A percentile compares a stretch with the other conserved stretches of the same genome.
Evolutionary conservation across 2,329 filamentous ascomycete genomes (phyloP).

Genomic region (Zasmidium citrigriseum): DNA sequence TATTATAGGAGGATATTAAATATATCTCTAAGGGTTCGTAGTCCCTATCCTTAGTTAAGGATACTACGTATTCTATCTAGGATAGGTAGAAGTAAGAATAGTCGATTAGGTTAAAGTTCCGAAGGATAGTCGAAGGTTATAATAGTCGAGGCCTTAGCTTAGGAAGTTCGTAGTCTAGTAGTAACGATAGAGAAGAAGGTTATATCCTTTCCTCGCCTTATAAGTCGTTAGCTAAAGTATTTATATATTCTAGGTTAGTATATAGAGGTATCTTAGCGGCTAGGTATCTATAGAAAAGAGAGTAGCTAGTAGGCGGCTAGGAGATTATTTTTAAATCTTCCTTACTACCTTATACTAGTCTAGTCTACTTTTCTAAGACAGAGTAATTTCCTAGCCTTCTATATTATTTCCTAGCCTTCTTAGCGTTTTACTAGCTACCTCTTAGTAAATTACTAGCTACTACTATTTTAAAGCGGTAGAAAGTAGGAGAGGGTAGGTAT

Average conservation of each 20-base stretch:
- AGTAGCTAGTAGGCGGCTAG: not conserved
- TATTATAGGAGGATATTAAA: not conserved
- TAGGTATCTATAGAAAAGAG: not conserved
- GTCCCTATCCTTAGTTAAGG: not conserved
- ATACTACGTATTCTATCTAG: not conserved
- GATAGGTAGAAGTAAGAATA: not conserved
- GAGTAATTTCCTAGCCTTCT: not conserved
- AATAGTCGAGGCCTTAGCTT: not conserved
- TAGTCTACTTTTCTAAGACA: not conserved
- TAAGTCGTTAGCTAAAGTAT: not conserved
- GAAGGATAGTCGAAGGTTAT: not conserved
- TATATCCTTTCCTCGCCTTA: not conserved
- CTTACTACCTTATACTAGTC: not conserved
- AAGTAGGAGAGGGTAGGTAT: not conserved
- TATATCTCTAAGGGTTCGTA: too few relatives aligned
- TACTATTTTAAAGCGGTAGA: not conserved
- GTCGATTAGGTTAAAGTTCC: not conserved
- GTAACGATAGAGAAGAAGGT: not conserved
- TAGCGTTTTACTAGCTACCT: not conserved
- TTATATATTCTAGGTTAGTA: not conserved
- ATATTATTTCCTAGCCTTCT: not conserved
- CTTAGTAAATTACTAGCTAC: not conserved
- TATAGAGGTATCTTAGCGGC: not conserved
- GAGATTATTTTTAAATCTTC: not conserved
- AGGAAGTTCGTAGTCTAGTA: not conserved